Evolutionary conservation across 1,139 yeast genomes (phyloP), one percentile per base, ranked within the genome.

Genomic region (Geotrichum cucujoidarum): DNA sequence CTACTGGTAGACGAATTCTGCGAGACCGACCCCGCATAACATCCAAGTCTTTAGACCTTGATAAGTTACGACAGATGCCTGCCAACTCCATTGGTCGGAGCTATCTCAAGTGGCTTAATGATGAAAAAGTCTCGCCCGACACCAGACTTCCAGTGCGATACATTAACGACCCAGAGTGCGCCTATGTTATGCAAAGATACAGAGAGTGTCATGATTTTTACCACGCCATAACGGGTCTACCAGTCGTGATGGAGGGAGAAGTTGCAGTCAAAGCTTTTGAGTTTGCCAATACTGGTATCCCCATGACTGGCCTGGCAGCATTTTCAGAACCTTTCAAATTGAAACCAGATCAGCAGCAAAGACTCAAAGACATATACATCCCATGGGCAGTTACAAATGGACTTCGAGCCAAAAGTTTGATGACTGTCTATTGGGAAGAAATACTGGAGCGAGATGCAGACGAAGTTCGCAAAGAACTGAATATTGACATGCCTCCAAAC

Each of bases 191-290:
- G 73, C 95, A 89, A 64, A 71, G 98, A 55, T 92, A 92, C 65
- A 77, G 99, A 46, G 97, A 92, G 63, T 90, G 97, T 62, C 99
- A 92, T 60, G 99, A 92, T 64, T 92, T 92, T 60, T 92, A 89
- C 62, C 99, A 92, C 64, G 88, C 97, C 1, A 74, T 92, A 34
- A 84, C 95, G 0, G 94, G 95, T 7, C 73, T 88, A 46, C 97
- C 97, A 0, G 86, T 90, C 38, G 83, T 86, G 36, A 80, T 94
- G 57, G 98, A 92, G 61, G 99, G 98, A 16, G 99, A 92, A 63
- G 84, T 92, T 45, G 88, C 96, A 0, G 85, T 92, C 22, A 92
- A 92, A 66, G 85, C 90, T 24, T 80, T 94, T 58, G 99, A 92
- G 66, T 95, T 81, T 62, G 84, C 92, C 65, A 92, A 92, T 64